phyloP scores from a whole-genome alignment of 768 basidiomycete species.

The Trametes elegans region DNA sequence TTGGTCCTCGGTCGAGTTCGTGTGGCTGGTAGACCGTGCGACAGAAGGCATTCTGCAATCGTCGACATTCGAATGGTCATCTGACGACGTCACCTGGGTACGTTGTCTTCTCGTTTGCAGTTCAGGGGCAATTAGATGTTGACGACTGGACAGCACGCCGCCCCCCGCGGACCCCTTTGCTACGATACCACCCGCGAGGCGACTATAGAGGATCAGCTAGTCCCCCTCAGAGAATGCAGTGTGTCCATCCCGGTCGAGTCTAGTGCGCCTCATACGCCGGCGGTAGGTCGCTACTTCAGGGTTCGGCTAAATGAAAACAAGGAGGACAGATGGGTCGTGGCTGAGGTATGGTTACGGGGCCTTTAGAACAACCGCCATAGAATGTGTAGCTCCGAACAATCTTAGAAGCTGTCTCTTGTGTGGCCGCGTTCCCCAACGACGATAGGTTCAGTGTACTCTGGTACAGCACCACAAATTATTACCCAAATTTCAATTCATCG shows the following conservation, averaged over 20 bases:
- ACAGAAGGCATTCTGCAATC: slow-evolving; percentile 28
- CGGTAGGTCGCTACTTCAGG: slow-evolving; percentile 21
- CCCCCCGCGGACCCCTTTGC: slow-evolving; percentile 12
- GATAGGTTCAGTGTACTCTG: no score
- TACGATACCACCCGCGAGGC: slow-evolving; percentile 9
- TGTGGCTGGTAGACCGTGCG: slow-evolving; percentile 35
- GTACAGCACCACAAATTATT: no score
- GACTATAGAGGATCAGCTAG: not conserved
- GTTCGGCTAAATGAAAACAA: slow-evolving; percentile 16
- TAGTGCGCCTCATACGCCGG: slow-evolving; percentile 11
- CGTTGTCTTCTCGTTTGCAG: not conserved
- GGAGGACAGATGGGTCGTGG: slow-evolving; percentile 20
- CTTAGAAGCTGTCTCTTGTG: no score
- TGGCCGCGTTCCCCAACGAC: no score
- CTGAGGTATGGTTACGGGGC: slow-evolving; percentile 25
- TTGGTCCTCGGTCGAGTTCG: slow-evolving; percentile 29
- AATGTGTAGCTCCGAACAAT: no score
- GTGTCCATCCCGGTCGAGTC: slow-evolving; percentile 20
- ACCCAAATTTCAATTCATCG: no score
- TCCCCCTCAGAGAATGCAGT: slow-evolving; percentile 17
- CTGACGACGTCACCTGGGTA: slow-evolving; percentile 26
- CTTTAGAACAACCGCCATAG: slow-evolving; percentile 9
- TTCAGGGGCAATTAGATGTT: not conserved
- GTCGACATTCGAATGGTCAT: slow-evolving; percentile 22
- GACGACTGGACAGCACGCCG: not conserved